Base-by-base conservation (phyloP, 108 stramenopile genomes). In the Nitzschia inconspicua region DNA sequence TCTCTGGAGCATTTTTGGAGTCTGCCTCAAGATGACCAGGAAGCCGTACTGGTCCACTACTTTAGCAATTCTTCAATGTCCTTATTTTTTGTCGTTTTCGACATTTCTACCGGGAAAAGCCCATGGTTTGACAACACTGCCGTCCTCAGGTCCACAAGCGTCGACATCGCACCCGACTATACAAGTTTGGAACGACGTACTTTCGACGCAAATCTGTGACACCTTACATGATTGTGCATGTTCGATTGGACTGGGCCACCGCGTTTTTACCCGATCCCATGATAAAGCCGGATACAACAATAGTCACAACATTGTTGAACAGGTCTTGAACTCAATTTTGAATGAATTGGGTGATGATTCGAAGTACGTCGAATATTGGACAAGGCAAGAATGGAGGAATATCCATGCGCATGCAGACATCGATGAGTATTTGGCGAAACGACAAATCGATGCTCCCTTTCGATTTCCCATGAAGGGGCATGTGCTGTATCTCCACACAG, bases 351-450 rank as follows among this genome's bases (percentile, higher is more conserved):
- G 36, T 10, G 63, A 66, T 39, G 9, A 52, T 13, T 44, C 58
- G 16, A 29, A 42, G 25, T 84, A 70, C 57, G 85, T 89, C 13
- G 88, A 89, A 56, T 89, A 84, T 56, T 89, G 88, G 88, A 68
- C 73, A 13, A 65, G 85, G 16, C 72, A 74, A 40, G 85, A 86
- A 57, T 89, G 84, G 85, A 47, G 78, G 28, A 71, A 75, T 31
- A 89, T 82, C 25, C 80, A 84, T 35, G 88, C 88, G 7, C 88
- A 89, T 57, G 82, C 88, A 13, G 88, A 89, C 74, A 78, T 89
- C 0, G 60, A 60, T 46, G 86, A 88, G 57, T 65, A 68, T 57
- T 29, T 73, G 37, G 77, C 83, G 0, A 85, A 83, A 41, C 11
- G 42, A 40, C 44, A 75, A 11, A 79, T 79, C 46, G 64, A 6